Evolutionary conservation across 164 flowering plant genomes (phyloP).

Genomic region (Dillenia suffruticosa): DNA sequence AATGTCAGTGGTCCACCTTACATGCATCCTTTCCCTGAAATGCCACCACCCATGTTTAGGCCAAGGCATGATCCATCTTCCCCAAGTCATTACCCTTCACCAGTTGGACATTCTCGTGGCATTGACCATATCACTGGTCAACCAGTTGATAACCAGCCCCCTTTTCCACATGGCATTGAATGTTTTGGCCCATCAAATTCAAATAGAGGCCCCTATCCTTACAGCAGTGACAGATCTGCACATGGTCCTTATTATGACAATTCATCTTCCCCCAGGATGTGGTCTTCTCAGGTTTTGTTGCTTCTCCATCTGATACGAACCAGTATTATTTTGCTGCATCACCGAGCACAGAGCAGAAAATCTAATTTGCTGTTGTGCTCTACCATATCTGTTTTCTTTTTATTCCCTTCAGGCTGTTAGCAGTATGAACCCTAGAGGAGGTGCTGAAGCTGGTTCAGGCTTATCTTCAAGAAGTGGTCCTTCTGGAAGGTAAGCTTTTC

Average conservation of each 20-base stretch:
- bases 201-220: conserved; percentile 24
- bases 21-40: conserved; percentile 29
- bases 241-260: conserved; percentile 33
- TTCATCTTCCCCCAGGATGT: conserved; percentile 45
- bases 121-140: conserved; percentile 23
- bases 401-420: conserved; percentile 19
- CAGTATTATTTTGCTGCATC: not conserved
- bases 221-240: conserved; percentile 31
- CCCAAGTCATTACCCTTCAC: conserved; percentile 35
- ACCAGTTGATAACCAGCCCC: conserved; percentile 31
- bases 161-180: conserved; percentile 29
- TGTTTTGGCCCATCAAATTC: conserved; percentile 18
- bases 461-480: conserved; percentile 20
- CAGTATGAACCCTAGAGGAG: conserved; percentile 25
- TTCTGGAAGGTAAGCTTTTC: conserved; percentile 19
- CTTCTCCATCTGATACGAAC: not conserved
- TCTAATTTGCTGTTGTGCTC: not conserved
- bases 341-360: not conserved
- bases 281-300: conserved; percentile 37
- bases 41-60: conserved; percentile 33
- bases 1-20: conserved; percentile 17
- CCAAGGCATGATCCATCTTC: conserved; percentile 41
- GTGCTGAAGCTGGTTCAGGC: conserved; percentile 23
- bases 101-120: conserved; percentile 23
- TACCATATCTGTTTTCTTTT: not conserved